Base-by-base conservation (phyloP, 2,329 filamentous ascomycete genomes). In the Verticillium zaregamsianum region DNA sequence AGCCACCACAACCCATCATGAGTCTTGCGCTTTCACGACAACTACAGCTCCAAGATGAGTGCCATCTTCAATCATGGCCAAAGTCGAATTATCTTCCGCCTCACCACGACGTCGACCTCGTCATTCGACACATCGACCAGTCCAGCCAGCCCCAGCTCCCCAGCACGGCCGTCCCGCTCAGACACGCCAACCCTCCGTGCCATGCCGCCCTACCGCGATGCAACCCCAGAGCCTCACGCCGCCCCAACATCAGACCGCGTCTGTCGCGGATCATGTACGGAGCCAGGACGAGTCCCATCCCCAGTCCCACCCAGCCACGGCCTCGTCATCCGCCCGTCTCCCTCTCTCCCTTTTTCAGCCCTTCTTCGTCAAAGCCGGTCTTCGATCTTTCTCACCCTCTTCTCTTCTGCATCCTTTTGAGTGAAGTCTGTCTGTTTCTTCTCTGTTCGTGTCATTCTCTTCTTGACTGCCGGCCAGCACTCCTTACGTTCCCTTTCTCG, bases 391-490 rank as follows among this genome's bases (percentile, higher is more conserved):
- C 55, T 55, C 59, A 58, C 58, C 54, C 35, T 54, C 45, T 40
- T 59, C 39, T 20, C 49, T 39, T 33, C 56, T 37, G 59, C 39
- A 45, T 60, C 33, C 33, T 35, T 56, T 56, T 57, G 45, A 52
- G 45, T 52, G 17, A 52, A 52, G 45, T 52, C 63, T 62, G 59
- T 63, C 52, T 55, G 33, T 35, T 61, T 45, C 56, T 55, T 64
- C 59, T 20, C 58, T 62, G 61, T 63, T 60, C 37, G 54, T 61
- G 39, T 63, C 45, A 14, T 52, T 61, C 61, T 28, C 55, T 64
- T 61, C 63, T 59, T 12, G 55, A n/a, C 17, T 39, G 56, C 54
- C 25, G 54, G 54, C 54, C 54, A 55, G 54, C 54, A 32, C 54
- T 45, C 56, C 25, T 58, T 31, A n/a, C 45, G 33, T 52, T 60